Evolutionary conservation across 2,329 filamentous ascomycete species (phyloP).

Genomic region (Alternaria sp.): DNA sequence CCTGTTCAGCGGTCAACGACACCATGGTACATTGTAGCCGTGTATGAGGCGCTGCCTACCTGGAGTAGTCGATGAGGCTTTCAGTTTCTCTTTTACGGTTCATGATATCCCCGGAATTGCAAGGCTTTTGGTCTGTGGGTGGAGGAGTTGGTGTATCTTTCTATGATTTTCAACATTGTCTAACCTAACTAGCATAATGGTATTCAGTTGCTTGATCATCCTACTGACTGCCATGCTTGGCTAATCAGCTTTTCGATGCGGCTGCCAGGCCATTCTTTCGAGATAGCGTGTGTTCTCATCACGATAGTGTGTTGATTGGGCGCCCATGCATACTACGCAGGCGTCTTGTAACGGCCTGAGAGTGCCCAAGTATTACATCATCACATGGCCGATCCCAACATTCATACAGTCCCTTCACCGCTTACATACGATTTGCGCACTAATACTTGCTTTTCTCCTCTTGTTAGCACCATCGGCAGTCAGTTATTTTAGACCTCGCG

Average conservation of each 20-base stretch:
- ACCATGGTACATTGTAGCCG: not conserved
- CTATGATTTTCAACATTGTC: not conserved
- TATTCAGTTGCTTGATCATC: not conserved
- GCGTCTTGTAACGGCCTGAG: not conserved
- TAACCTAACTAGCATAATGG: not conserved
- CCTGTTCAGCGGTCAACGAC: not conserved
- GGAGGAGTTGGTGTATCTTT: slow-evolving; percentile 12
- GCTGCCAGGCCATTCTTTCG: not conserved
- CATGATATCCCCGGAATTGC: slow-evolving; percentile 22
- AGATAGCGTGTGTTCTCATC: not conserved
- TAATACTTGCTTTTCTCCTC: not conserved
- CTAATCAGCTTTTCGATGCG: not conserved
- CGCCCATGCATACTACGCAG: not conserved
- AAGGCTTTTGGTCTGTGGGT: slow-evolving; percentile 1
- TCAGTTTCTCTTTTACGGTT: slow-evolving; percentile 10
- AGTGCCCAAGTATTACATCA: not conserved
- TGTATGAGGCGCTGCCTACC: not conserved
- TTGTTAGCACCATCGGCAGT: not conserved
- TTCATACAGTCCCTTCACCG: not conserved
- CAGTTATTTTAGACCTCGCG: not conserved
- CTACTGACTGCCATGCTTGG: not conserved
- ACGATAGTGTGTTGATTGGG: not conserved
- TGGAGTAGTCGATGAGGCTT: not conserved
- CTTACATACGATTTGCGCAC: not conserved
- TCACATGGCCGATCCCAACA: not conserved